Evolutionary conservation across 192 early-diverging fungal genomes (phyloP), one percentile per base, ranked within the genome.

Genomic region (Coemansia sp.): DNA sequence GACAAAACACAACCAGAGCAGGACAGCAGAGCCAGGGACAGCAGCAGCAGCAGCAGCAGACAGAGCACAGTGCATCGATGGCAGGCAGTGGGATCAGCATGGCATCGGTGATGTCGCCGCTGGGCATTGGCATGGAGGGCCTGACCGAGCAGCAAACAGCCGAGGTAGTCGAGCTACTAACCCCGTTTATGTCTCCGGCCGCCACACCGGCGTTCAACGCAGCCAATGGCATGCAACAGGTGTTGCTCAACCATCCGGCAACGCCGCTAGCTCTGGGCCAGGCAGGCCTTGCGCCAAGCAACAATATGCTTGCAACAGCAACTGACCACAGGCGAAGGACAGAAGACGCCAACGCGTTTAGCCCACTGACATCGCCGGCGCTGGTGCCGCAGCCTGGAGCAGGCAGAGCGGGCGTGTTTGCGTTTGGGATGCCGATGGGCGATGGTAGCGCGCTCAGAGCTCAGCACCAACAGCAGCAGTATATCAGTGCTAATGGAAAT

Each of bases 131-230:
- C 56, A 57, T 76, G 53, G 74, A 65, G 28, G 68, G 74, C 3
- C 38, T 76, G 51, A 76, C 74, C 0, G 74, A 76, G 60, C 68
- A 76, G 55, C 74, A 76, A 43, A 71, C 79, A 17, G 76, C 76
- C 51, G 79, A 81, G 57, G 71, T 81, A 22, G 79, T 70, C 11
- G 72, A 76, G 67, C 61, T 81, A 18, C 62, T 81, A 45, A 81
- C 79, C 20, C 79, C 79, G 53, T 76, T 81, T 35, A 55, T 81
- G 55, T 81, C 79, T 55, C 79, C 79, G 8, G 52, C 64, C 2
- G 35, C 61, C 18, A 81, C 73, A 6, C 73, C 78, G 2, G 36
- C 61, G 28, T 58, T 71, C 38, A 34, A 34, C 9, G 45, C 51
- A 35, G 14, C 20, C 15, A 36, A 37, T 52, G 38, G 52, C 52